phyloP scores from a whole-genome alignment of 2,329 filamentous ascomycete species.

The Raffaelea arxii region DNA sequence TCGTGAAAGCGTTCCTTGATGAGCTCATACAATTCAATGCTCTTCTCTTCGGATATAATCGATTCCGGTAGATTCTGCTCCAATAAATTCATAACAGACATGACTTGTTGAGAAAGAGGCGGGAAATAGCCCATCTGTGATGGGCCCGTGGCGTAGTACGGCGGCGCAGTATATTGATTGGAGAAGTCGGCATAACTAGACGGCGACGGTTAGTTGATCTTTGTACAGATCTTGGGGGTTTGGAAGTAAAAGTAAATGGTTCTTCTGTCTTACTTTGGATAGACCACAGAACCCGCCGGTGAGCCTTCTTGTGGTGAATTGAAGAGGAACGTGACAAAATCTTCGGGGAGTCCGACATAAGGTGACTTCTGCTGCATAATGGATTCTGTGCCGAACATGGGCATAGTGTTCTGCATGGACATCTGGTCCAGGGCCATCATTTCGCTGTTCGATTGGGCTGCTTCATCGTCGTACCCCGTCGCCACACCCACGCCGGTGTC shows the following conservation, averaged over 20 bases:
- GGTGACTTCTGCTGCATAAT: constrained; percentile 76
- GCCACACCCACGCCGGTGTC: constrained; percentile 24
- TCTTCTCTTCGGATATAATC: constrained; percentile 77
- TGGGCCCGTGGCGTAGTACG: constrained; percentile 39
- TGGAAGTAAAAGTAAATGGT: no score
- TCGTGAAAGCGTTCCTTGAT: constrained; percentile 78
- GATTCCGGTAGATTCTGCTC: constrained; percentile 73
- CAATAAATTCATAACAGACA: constrained; percentile 79
- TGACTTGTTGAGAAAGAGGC: constrained; percentile 69
- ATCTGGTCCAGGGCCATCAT: constrained; percentile 55
- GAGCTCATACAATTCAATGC: constrained; percentile 70
- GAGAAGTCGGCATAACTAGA: constrained; percentile 46
- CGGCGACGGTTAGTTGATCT: no score
- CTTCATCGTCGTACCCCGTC: constrained; percentile 37
- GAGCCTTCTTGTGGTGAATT: constrained; percentile 45
- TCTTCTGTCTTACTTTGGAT: constrained; percentile 43
- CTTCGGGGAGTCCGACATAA: constrained; percentile 72
- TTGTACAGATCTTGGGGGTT: no score
- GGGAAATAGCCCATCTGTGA: constrained; percentile 46
- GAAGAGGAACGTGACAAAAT: constrained; percentile 79
- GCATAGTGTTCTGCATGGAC: constrained; percentile 59
- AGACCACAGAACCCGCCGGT: constrained; percentile 42
- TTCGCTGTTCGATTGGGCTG: constrained; percentile 35
- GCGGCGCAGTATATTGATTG: constrained; percentile 34
- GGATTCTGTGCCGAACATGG: constrained; percentile 77